A percentile compares a stretch with the other conserved stretches of the same genome.
Evolutionary conservation across 1,139 yeast species (phyloP).

Genomic region (Taiozyma onychis): DNA sequence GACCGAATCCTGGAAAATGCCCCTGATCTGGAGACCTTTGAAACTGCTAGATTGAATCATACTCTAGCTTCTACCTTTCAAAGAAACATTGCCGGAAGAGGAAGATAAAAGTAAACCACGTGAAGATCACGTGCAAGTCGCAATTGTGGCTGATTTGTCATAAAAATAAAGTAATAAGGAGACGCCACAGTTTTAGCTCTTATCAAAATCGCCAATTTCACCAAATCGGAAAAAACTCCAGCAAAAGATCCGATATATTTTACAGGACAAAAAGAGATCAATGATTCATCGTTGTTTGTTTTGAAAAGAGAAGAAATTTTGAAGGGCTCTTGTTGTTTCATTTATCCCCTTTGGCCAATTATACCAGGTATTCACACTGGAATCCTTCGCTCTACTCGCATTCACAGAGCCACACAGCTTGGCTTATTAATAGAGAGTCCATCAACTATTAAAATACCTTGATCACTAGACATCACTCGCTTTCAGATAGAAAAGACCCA

Average conservation of each 20-base stretch:
- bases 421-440: not conserved
- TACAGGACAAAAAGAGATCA: not conserved
- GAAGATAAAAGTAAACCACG: slow-evolving; percentile 38
- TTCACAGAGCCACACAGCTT: not conserved
- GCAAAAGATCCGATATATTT: not conserved
- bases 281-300: not conserved
- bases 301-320: not conserved
- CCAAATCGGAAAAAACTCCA: not conserved
- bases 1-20: slow-evolving; percentile 43
- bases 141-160: not conserved
- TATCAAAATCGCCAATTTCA: not conserved
- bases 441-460: not conserved
- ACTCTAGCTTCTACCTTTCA: slow-evolving; percentile 33
- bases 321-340: not conserved
- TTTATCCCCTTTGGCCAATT: not conserved
- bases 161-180: too few species aligned
- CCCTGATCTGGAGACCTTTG: slow-evolving; percentile 51
- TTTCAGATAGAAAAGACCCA: not conserved
- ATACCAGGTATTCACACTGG: not conserved
- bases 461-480: not conserved
- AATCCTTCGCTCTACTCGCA: not conserved
- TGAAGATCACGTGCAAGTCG: slow-evolving; percentile 21
- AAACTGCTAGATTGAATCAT: slow-evolving; percentile 63
- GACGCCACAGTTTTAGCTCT: not conserved
- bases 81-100: slow-evolving; percentile 43